Conservation (phyloP, 148 eudicot genomes). For the Arctostaphylos glauca region DNA sequence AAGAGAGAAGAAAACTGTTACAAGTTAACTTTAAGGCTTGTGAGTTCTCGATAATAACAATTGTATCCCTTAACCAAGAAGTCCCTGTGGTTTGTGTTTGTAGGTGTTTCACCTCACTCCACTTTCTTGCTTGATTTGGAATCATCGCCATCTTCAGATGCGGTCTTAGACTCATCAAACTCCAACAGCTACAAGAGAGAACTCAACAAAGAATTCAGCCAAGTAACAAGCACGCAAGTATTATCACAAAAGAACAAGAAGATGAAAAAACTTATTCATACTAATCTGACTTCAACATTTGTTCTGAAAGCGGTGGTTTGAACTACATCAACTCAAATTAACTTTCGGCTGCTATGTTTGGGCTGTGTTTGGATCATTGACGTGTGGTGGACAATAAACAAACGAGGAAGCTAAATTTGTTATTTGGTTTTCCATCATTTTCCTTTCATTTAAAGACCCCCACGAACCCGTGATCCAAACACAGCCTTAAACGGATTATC, state of each 20-base stretch:
- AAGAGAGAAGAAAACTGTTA: no score
- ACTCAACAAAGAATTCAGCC: not conserved
- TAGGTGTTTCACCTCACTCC: constrained; percentile 29
- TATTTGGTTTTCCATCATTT: not conserved
- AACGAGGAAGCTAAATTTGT: not conserved
- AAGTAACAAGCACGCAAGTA: not conserved
- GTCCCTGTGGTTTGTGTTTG: not conserved
- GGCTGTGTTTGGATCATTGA: not conserved
- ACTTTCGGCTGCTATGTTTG: not conserved
- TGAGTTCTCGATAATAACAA: not conserved
- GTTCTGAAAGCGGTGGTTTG: not conserved
- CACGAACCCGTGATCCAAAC: not conserved
- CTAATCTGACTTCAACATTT: not conserved
- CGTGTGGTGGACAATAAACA: not conserved
- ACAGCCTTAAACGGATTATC: not conserved
- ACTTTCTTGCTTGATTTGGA: constrained; percentile 49
- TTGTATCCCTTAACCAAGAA: not conserved
- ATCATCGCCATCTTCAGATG: constrained; percentile 29
- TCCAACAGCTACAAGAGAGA: constrained; percentile 61
- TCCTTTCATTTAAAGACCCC: not conserved
- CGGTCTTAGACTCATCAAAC: constrained; percentile 67
- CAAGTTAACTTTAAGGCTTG: not conserved
- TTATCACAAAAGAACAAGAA: not conserved
- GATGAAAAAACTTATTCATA: not conserved
- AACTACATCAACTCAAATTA: not conserved